A percentile compares a stretch with the other conserved stretches of the same genome.
phyloP scores from a whole-genome alignment of 148 eudicot genomes.

The Dianthus caryophyllus region DNA sequence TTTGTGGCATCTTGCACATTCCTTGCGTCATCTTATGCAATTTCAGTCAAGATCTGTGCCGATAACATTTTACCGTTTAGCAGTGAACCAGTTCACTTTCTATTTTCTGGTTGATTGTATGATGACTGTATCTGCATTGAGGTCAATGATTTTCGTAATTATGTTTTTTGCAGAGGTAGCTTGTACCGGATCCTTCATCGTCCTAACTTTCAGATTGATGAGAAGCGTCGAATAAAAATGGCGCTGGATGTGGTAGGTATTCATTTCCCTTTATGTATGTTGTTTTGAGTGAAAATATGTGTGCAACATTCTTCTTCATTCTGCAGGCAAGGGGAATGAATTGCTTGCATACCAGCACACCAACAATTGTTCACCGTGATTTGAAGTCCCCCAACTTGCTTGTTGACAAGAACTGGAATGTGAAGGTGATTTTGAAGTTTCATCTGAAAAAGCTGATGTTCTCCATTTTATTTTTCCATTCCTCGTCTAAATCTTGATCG shows the following conservation, averaged over 20 bases:
- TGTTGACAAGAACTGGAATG: constrained; percentile 97
- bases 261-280: constrained; percentile 4
- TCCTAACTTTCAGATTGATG: constrained; percentile 90
- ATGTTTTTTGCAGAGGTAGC: constrained; percentile 77
- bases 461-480: neutral
- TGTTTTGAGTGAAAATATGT: constrained; percentile 4
- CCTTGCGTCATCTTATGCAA: neutral
- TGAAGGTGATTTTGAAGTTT: constrained; percentile 54
- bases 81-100: neutral
- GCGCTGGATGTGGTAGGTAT: constrained; percentile 96
- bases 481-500: neutral
- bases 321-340: constrained; percentile 97
- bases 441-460: constrained; percentile 5
- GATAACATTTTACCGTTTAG: neutral
- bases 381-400: constrained; percentile 94
- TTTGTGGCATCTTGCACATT: neutral
- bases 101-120: neutral
- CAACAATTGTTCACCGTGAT: constrained; percentile 99
- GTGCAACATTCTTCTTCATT: constrained; percentile 14
- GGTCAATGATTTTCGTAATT: constrained; percentile 4
- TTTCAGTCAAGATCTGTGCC: neutral
- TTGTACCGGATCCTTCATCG: constrained; percentile 96
- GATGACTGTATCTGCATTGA: neutral
- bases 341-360: constrained; percentile 92
- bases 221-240: constrained; percentile 89